Evolutionary conservation across 108 stramenopile genomes (phyloP).

Genomic region (Mediolabrus comicus): DNA sequence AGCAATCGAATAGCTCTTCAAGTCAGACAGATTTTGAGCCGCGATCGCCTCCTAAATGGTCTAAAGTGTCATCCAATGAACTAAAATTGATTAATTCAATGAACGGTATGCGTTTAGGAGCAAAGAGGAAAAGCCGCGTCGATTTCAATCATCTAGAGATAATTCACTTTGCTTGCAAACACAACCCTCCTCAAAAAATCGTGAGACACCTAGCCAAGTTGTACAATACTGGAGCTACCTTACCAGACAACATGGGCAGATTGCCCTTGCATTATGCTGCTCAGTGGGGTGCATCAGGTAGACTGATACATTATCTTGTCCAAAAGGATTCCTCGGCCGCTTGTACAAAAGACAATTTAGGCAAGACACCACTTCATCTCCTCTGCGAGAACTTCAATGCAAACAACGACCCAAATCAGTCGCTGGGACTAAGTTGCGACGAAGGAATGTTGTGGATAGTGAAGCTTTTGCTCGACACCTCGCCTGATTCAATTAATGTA

Average conservation of each 20-base stretch:
- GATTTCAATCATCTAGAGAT: background rate
- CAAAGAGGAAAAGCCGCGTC: background rate
- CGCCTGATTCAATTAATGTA: slow-evolving; percentile 15
- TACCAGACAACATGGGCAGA: slow-evolving; percentile 15
- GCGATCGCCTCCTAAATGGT: background rate
- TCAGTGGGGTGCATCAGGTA: slow-evolving; percentile 17
- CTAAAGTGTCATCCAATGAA: background rate
- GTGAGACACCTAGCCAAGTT: slow-evolving; percentile 3
- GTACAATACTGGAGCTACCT: slow-evolving; percentile 8
- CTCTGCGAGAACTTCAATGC: slow-evolving; percentile 8
- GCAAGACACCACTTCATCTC: slow-evolving; percentile 17
- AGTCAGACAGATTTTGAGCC: background rate
- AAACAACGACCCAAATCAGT: background rate
- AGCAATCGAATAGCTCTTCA: background rate
- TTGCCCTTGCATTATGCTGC: slow-evolving; percentile 18
- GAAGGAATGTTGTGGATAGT: slow-evolving; percentile 4
- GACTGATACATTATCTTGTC: slow-evolving; percentile 21
- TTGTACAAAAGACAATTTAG: slow-evolving; percentile 15
- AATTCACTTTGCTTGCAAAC: slow-evolving; percentile 15
- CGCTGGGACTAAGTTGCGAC: background rate
- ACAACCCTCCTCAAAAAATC: slow-evolving; percentile 19
- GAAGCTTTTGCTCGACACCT: background rate
- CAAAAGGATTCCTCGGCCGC: slow-evolving; percentile 21
- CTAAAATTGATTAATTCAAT: slow-evolving; percentile 1
- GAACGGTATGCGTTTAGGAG: background rate